Conservation (phyloP, 805 yeast genomes). For the Yamadazyma scolyti region DNA sequence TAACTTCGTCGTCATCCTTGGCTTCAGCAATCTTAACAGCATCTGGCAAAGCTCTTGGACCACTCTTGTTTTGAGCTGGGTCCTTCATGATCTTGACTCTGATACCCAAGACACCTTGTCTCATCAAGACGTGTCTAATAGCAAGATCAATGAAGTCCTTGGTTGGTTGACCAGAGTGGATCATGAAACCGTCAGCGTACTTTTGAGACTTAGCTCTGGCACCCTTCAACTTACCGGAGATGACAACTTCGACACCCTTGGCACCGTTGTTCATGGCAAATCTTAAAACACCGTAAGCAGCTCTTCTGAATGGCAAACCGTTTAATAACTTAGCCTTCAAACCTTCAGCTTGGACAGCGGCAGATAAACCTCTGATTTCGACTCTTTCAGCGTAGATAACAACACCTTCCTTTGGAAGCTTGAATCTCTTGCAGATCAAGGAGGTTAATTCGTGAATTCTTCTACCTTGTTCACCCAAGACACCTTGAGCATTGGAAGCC, state of each 20-base stretch:
- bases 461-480: conserved; percentile 99
- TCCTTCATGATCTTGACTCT: conserved; percentile 99
- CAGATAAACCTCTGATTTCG: conserved; percentile 98
- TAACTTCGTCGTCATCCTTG: conserved; percentile 81
- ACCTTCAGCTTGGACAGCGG: conserved; percentile 99
- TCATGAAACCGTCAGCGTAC: conserved; percentile 99
- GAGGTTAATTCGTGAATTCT: conserved; percentile 98
- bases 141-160: conserved; percentile 97
- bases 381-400: conserved; percentile 98
- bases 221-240: conserved; percentile 99
- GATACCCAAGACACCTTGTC: conserved; percentile 99
- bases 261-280: conserved; percentile 99
- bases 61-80: conserved; percentile 81
- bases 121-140: conserved; percentile 98
- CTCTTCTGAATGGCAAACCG: conserved; percentile 99
- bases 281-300: conserved; percentile 99
- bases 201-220: conserved; percentile 99
- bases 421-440: conserved; percentile 98
- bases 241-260: conserved; percentile 99
- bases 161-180: conserved; percentile 99
- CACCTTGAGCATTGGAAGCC: conserved; percentile 98
- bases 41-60: conserved; percentile 94
- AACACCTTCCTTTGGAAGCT: conserved; percentile 87
- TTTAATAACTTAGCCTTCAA: conserved; percentile 95
- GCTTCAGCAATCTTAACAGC: conserved; percentile 90